Percentiles rank a stretch among this genome's conserved stretches.
Evolutionary conservation across 495 filamentous ascomycete genomes (phyloP).

Genomic region (Physcia stellaris): DNA sequence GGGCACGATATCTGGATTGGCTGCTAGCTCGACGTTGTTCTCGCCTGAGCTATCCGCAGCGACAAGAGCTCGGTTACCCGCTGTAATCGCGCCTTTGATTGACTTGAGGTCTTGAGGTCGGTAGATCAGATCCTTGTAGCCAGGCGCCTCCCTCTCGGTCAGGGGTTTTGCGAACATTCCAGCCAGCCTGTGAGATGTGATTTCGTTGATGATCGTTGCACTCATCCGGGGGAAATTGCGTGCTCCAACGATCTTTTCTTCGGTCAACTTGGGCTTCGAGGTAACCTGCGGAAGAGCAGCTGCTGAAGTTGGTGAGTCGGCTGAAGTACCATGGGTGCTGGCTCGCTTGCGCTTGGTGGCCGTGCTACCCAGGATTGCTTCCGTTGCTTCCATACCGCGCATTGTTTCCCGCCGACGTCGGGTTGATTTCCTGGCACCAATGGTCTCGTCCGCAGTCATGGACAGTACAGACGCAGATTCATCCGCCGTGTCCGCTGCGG

Average conservation of each 20-base stretch:
- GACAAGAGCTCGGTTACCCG: constrained; percentile 61
- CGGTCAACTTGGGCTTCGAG: constrained; percentile 23
- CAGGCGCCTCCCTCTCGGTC: constrained; percentile 70
- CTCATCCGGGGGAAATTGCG: constrained; percentile 69
- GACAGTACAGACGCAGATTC: constrained; percentile 14
- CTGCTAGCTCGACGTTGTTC: constrained; percentile 32
- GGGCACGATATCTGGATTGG: constrained; percentile 52
- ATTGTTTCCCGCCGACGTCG: constrained; percentile 23
- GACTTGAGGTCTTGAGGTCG: constrained; percentile 81
- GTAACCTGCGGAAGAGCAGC: neutral
- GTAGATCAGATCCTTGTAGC: constrained; percentile 76
- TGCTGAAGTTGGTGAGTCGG: constrained; percentile 17
- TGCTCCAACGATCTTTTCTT: constrained; percentile 51
- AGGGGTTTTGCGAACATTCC: constrained; percentile 78
- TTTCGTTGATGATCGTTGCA: constrained; percentile 69
- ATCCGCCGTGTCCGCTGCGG: constrained; percentile 26
- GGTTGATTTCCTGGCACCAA: constrained; percentile 11
- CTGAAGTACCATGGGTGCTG: constrained; percentile 16
- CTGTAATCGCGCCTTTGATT: constrained; percentile 63
- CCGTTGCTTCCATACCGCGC: constrained; percentile 34
- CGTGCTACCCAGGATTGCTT: constrained; percentile 30
- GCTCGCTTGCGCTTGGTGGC: constrained; percentile 15
- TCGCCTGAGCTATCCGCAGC: constrained; percentile 34
- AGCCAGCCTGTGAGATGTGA: constrained; percentile 71
- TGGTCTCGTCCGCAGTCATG: constrained; percentile 11